Conservation (phyloP, 2,329 filamentous ascomycete species). For the Alternaria sp. region DNA sequence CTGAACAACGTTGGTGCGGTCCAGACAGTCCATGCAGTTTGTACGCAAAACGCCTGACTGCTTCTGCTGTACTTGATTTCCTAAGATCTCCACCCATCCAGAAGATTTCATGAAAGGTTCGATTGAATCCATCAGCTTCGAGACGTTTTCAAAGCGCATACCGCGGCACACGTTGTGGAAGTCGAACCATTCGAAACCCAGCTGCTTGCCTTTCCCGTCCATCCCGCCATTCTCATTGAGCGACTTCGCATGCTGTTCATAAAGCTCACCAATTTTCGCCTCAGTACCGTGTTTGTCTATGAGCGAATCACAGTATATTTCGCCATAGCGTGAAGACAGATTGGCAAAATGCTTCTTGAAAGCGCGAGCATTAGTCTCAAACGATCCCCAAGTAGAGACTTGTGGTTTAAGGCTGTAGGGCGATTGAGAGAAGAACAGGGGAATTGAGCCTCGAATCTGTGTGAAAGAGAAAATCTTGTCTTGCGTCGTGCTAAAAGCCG, state of each 20-base stretch:
- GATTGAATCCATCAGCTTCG: conserved; percentile 74
- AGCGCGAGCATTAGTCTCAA: conserved; percentile 77
- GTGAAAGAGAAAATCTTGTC: conserved; percentile 79
- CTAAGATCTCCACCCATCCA: conserved; percentile 70
- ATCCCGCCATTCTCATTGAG: conserved; percentile 67
- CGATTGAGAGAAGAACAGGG: conserved; percentile 92
- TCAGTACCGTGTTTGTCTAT: conserved; percentile 90
- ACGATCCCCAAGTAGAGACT: conserved; percentile 80
- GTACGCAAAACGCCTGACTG: conserved; percentile 86
- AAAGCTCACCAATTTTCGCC: conserved; percentile 77
- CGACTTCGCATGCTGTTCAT: conserved; percentile 69
- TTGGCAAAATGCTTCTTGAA: conserved; percentile 80
- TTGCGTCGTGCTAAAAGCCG: conserved; percentile 65
- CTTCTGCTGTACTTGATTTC: conserved; percentile 49
- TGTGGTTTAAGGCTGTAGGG: conserved; percentile 92
- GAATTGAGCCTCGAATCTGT: conserved; percentile 89
- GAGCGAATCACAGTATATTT: conserved; percentile 78
- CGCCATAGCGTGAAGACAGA: conserved; percentile 73
- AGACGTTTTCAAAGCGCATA: conserved; percentile 98
- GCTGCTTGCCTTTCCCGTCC: conserved; percentile 54
- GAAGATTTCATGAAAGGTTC: conserved; percentile 70
- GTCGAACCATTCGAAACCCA: conserved; percentile 94
- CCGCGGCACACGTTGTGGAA: conserved; percentile 91
- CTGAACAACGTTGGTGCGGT: conserved; percentile 94
- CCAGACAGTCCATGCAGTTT: conserved; percentile 98